Percentiles rank a stretch among this genome's conserved stretches.
phyloP scores from a whole-genome alignment of 164 flowering plant genomes.

The Vitis rupestris region DNA sequence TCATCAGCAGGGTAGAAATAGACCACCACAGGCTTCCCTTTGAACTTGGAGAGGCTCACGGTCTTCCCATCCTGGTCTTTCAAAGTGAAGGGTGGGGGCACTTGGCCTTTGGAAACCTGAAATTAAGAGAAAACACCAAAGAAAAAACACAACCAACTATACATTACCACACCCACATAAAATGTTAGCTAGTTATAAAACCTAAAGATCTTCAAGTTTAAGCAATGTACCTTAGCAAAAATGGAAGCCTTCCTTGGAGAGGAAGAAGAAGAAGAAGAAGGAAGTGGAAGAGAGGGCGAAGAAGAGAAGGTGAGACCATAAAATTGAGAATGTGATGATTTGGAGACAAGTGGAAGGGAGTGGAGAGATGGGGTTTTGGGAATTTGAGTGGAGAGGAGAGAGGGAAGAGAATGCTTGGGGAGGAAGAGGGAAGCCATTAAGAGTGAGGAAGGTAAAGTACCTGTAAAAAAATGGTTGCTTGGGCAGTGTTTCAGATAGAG shows the following conservation, averaged over 20 bases:
- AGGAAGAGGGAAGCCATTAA: constrained; percentile 59
- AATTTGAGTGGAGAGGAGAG: constrained; percentile 33
- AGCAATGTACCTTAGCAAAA: constrained; percentile 65
- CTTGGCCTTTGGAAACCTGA: constrained; percentile 70
- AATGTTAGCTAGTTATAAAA: no score
- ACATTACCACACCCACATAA: not conserved
- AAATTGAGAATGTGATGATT: constrained; percentile 64
- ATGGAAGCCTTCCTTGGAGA: constrained; percentile 31
- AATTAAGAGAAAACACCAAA: not conserved
- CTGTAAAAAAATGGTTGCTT: not conserved
- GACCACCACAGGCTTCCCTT: constrained; percentile 91
- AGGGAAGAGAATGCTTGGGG: constrained; percentile 38
- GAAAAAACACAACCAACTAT: not conserved
- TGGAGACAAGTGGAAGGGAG: constrained; percentile 30
- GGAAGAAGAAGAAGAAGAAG: constrained; percentile 36
- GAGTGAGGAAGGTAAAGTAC: not conserved
- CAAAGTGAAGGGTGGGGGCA: constrained; percentile 74
- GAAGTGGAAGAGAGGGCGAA: constrained; percentile 27
- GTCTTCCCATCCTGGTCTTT: constrained; percentile 87
- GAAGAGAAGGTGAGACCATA: constrained; percentile 55
- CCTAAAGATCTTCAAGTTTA: not conserved
- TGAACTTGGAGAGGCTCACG: constrained; percentile 77
- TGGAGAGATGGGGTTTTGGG: constrained; percentile 35
- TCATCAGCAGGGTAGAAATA: constrained; percentile 99
- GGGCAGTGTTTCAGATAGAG: not conserved